Conservation (phyloP, 352 stramenopile species). For the Phytophthora tubulina region DNA sequence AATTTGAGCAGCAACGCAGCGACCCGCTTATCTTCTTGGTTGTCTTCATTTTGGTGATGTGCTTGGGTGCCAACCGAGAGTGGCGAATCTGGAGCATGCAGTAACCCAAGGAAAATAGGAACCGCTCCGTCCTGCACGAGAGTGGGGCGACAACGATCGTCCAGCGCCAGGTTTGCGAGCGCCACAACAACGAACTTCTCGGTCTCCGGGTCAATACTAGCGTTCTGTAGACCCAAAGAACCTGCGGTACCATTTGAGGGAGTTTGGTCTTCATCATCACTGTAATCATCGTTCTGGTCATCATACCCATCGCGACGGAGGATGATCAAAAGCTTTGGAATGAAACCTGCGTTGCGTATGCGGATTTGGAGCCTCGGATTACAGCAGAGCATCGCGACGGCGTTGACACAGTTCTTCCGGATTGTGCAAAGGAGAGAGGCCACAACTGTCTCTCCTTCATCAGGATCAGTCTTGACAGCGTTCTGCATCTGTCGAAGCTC, state of each 20-base stretch:
- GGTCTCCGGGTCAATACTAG: conserved; percentile 60
- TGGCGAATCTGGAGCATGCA: conserved; percentile 38
- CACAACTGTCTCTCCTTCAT: conserved; percentile 35
- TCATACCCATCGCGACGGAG: conserved; percentile 33
- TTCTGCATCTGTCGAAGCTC: conserved; percentile 38
- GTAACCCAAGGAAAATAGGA: conserved; percentile 59
- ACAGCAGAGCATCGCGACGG: conserved; percentile 76
- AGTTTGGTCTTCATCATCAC: conserved; percentile 38
- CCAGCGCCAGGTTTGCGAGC: conserved; percentile 78
- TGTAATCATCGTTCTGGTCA: conserved; percentile 27
- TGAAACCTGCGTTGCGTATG: conserved; percentile 61
- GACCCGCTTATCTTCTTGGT: conserved; percentile 33
- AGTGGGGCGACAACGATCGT: conserved; percentile 68
- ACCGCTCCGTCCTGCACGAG: conserved; percentile 77
- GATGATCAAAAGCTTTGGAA: conserved; percentile 62
- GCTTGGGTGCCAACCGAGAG: background rate
- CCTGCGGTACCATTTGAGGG: background rate
- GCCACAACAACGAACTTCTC: conserved; percentile 73
- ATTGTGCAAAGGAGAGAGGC: conserved; percentile 43
- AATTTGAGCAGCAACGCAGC: conserved; percentile 67
- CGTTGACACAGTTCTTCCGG: conserved; percentile 72
- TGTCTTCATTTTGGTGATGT: conserved; percentile 25
- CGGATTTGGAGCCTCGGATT: conserved; percentile 75
- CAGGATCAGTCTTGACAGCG: conserved; percentile 10
- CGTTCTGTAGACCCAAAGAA: background rate